phyloP scores from a whole-genome alignment of 129 eudicot genomes.

The Ambrosia trifida region DNA sequence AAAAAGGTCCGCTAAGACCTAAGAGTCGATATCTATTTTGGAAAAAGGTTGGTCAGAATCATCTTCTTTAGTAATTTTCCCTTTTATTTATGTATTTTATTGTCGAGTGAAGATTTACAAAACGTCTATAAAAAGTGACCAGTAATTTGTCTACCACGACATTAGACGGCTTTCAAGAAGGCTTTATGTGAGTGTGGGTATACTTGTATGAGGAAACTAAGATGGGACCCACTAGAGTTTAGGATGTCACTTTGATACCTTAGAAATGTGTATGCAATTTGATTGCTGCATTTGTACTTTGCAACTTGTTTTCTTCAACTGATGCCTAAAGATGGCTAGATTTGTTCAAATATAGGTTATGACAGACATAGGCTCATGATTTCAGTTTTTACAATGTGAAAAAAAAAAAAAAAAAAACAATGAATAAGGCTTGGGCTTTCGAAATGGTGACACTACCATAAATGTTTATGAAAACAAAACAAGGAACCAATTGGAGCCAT shows the following conservation, averaged over 20 bases:
- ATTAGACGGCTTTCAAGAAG: not conserved
- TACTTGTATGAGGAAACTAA: not conserved
- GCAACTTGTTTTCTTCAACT: constrained; percentile 7
- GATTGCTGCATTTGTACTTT: no score
- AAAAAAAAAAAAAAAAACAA: constrained; percentile 3
- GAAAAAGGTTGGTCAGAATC: no score
- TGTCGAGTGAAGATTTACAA: no score
- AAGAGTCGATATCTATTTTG: no score
- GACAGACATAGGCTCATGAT: not conserved
- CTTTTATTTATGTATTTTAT: no score
- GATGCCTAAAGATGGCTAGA: not conserved
- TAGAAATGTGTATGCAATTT: not conserved
- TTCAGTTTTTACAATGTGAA: not conserved
- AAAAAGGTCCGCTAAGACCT: no score
- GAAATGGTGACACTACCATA: constrained; percentile 11
- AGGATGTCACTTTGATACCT: constrained; percentile 10
- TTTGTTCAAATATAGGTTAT: constrained; percentile 14
- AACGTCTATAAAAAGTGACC: no score
- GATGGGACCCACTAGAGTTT: constrained; percentile 7
- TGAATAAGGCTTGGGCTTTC: constrained; percentile 8
- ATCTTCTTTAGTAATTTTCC: no score
- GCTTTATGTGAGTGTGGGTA: not conserved
- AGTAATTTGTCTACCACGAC: no score
- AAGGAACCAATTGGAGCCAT: constrained; percentile 6
- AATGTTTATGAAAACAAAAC: constrained; percentile 4